Evolutionary conservation across 345 rosid genomes (phyloP), one percentile per base, ranked within the genome.

Genomic region (Camelina laxa): DNA sequence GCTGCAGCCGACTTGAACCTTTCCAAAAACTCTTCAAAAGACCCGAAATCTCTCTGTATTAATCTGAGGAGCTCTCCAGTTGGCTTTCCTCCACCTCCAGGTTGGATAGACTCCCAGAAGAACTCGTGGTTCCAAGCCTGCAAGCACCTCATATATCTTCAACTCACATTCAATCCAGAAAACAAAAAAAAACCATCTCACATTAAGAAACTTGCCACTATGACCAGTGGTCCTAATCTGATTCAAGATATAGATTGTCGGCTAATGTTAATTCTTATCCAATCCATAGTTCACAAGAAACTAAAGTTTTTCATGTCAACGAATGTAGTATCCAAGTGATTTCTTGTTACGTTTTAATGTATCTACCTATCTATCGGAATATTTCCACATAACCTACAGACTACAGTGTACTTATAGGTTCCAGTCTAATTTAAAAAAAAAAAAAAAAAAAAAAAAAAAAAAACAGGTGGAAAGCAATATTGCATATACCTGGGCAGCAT

Each of bases 121-220:
- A 94, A 94, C 3, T 91, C 91, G 53, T 94, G 97, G 84, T 94
- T 91, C 98, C 96, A 94, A 30, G 91, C 92, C 97, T 94, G 67
- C 35, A 61, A 69, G 1, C 44, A 22, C 39, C 55, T 38, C 74
- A 27, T n/a, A 84, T 33, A 53, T 15, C 14, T 30, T 44, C 9
- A 55, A 7, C 39, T 64, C 67, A 70, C 67, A 70, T 56, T 5
- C 35, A 55, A 55, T 54, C 50, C 39, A 35, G 12, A 57, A 15
- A 33, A 57, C 19, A 10, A 21, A 57, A 31, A 7, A 22, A 74
- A 66, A 31, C 45, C 51, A 56, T 56, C 39, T 4, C 48, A 54
- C 27, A 64, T 17, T 54, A 54, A 53, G 69, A 61, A 30, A 24
- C 27, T 55, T 24, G 21, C 22, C 21, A 51, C 48, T 35, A 8